Conservation (phyloP, 2,329 filamentous ascomycete genomes). For the Grosmannia clavigera region DNA sequence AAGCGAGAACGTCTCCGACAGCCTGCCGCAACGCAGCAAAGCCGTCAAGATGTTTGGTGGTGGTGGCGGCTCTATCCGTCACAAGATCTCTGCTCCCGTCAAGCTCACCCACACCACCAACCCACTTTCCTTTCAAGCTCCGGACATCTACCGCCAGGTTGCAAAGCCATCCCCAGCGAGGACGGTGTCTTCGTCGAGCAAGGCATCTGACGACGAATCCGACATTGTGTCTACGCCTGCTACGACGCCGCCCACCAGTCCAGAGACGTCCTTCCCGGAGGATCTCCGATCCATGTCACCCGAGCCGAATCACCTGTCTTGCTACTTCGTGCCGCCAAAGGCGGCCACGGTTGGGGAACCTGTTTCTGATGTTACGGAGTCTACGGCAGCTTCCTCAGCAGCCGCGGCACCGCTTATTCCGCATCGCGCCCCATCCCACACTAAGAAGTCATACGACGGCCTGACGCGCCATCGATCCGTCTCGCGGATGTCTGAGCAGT, state of each 20-base stretch:
- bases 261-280: constrained; percentile 47
- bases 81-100: constrained; percentile 78
- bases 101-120: constrained; percentile 90
- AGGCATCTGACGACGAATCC: constrained; percentile 58
- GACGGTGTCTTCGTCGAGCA: constrained; percentile 39
- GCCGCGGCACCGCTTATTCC: constrained; percentile 55
- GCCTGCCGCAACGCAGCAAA: constrained; percentile 34
- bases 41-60: constrained; percentile 29
- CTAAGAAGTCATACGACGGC: constrained; percentile 68
- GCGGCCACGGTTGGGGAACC: constrained; percentile 23
- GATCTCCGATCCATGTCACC: constrained; percentile 36
- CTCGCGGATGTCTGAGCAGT: constrained; percentile 44
- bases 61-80: constrained; percentile 36
- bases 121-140: constrained; percentile 88
- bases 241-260: constrained; percentile 52
- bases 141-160: constrained; percentile 52
- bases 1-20: constrained; percentile 22
- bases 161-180: constrained; percentile 29
- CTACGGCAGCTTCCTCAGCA: constrained; percentile 13
- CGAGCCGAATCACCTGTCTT: constrained; percentile 54
- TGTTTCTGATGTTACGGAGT: constrained; percentile 14
- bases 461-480: constrained; percentile 34
- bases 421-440: constrained; percentile 70
- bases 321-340: constrained; percentile 47
- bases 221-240: constrained; percentile 48